phyloP scores from a whole-genome alignment of 2,329 filamentous ascomycete species.

The Nannizzia gypsea region DNA sequence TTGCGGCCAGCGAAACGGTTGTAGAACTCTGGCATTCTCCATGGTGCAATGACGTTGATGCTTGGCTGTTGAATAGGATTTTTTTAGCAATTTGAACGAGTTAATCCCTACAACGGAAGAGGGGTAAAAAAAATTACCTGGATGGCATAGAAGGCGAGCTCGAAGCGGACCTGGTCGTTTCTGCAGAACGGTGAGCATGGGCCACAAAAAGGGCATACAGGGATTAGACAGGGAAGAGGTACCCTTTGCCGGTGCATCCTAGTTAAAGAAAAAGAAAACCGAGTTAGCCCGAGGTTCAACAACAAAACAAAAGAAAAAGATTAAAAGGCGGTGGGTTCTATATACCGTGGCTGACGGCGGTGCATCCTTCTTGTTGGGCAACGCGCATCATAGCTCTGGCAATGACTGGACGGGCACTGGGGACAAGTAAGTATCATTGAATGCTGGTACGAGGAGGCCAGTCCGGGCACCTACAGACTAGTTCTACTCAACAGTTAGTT shows the following conservation, averaged over 20 bases:
- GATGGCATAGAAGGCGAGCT: conserved; percentile 40
- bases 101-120: not conserved
- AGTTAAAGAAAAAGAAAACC: not conserved
- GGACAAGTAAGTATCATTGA: not conserved
- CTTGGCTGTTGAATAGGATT: conserved; percentile 23
- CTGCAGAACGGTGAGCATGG: conserved; percentile 5
- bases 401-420: conserved; percentile 36
- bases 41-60: conserved; percentile 40
- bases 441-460: not conserved
- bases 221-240: not conserved
- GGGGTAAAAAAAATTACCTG: conserved; percentile 13
- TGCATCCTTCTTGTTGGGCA: conserved; percentile 34
- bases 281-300: not conserved
- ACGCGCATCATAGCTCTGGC: conserved; percentile 35
- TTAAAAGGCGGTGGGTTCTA: not conserved
- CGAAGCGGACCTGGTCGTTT: conserved; percentile 40
- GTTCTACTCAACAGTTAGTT: conserved; percentile 23
- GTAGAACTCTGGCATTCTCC: conserved; percentile 39
- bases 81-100: not conserved
- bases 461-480: conserved; percentile 18
- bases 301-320: not conserved
- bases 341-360: conserved; percentile 29
- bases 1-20: conserved; percentile 39
- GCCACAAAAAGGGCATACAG: not conserved
- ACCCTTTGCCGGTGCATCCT: conserved; percentile 38